These are phyloP conservation scores for Begonia loranthoides DNA, from an alignment of 306 rosid genomes.

Conservation along the genomic window DNA sequence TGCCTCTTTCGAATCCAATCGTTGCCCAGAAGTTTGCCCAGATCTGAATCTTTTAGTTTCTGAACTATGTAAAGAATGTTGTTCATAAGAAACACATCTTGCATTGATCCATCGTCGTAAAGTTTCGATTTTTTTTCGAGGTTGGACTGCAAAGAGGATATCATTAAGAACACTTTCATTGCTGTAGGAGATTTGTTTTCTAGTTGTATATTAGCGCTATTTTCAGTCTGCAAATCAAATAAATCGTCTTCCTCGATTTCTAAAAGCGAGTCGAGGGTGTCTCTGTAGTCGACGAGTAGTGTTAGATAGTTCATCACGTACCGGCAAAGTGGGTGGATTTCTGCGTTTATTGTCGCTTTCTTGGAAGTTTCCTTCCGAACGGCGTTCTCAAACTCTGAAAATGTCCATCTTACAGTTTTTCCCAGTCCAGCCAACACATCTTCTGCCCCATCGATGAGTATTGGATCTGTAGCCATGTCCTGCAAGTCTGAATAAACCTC, in stretches of 20 bases:
- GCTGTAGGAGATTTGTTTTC: conserved; percentile 56
- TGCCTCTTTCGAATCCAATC: conserved; percentile 86
- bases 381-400: conserved; percentile 82
- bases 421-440: conserved; percentile 58
- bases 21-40: conserved; percentile 69
- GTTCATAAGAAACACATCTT: conserved; percentile 76
- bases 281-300: conserved; percentile 74
- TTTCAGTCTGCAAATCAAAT: conserved; percentile 24
- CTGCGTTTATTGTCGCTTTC: conserved; percentile 66
- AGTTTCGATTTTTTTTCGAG: conserved; percentile 64
- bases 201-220: conserved; percentile 28
- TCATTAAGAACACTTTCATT: conserved; percentile 36
- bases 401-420: conserved; percentile 72
- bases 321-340: conserved; percentile 81
- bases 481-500: conserved; percentile 50
- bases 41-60: conserved; percentile 81
- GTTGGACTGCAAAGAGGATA: conserved; percentile 57
- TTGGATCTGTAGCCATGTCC: conserved; percentile 40
- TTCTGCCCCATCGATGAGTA: conserved; percentile 47
- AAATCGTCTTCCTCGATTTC: conserved; percentile 39
- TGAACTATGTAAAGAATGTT: conserved; percentile 69
- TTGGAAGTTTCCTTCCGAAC: conserved; percentile 73
- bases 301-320: conserved; percentile 88
- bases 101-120: conserved; percentile 63
- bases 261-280: conserved; percentile 50